Evolutionary conservation across 2,329 filamentous ascomycete genomes (phyloP).

Genomic region (Fusarium sororula): DNA sequence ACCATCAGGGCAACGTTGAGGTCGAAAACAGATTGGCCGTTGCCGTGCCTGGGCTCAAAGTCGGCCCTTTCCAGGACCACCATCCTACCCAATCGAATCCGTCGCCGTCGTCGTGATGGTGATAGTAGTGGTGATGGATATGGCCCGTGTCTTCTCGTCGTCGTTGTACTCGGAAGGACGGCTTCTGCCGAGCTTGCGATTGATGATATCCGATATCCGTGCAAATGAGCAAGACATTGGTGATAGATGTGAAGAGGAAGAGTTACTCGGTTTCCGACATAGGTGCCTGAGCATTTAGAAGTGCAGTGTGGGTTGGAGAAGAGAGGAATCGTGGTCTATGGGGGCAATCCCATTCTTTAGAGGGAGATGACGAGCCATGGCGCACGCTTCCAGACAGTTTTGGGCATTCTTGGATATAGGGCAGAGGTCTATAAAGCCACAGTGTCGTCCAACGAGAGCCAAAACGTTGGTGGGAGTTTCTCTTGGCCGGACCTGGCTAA

Average conservation of each 20-base stretch:
- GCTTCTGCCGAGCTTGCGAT: slow-evolving; percentile 30
- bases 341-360: slow-evolving; percentile 3
- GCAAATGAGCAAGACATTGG: slow-evolving; percentile 32
- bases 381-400: neutral
- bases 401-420: neutral
- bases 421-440: neutral
- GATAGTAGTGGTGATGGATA: slow-evolving; percentile 31
- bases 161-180: slow-evolving; percentile 14
- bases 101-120: slow-evolving; percentile 25
- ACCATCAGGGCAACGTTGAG: slow-evolving; percentile 36
- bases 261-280: slow-evolving; percentile 1
- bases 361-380: slow-evolving; percentile 1
- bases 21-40: slow-evolving; percentile 22
- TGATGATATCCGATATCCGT: slow-evolving; percentile 31
- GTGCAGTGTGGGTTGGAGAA: neutral
- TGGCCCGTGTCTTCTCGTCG: slow-evolving; percentile 22
- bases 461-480: neutral
- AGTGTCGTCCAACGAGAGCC: neutral
- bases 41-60: neutral
- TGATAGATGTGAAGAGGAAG: neutral
- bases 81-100: slow-evolving; percentile 13
- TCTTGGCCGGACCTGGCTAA: slow-evolving; percentile 16
- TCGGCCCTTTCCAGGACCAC: neutral
- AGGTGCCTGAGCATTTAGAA: neutral
- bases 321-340: neutral